Evolutionary conservation across 129 eudicot species (phyloP).

Genomic region (Tanacetum coccineum): DNA sequence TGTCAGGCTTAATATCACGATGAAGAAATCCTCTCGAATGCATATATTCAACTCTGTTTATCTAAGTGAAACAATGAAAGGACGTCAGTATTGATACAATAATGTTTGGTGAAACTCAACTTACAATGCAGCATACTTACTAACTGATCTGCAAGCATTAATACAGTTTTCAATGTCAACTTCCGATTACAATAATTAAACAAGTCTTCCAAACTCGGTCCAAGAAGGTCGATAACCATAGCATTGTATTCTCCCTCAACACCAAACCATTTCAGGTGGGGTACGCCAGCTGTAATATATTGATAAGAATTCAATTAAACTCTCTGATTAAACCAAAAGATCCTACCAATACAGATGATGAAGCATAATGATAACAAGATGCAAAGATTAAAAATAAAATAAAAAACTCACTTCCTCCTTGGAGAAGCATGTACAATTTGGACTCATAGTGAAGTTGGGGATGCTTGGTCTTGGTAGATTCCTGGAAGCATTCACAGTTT

Average conservation of each 20-base stretch:
- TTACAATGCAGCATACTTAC: slow-evolving; percentile 40
- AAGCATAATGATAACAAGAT: neutral
- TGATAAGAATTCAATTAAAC: neutral
- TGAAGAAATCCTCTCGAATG: slow-evolving; percentile 92
- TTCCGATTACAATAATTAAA: slow-evolving; percentile 86
- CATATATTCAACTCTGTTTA: slow-evolving; percentile 92
- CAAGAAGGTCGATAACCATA: slow-evolving; percentile 92
- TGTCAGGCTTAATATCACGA: slow-evolving; percentile 93
- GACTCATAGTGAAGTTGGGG: slow-evolving; percentile 94
- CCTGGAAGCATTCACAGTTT: slow-evolving; percentile 39
- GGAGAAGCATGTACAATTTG: slow-evolving; percentile 84
- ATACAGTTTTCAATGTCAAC: slow-evolving; percentile 72
- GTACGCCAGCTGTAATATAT: slow-evolving; percentile 67
- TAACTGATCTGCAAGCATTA: slow-evolving; percentile 91
- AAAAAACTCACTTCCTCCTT: slow-evolving; percentile 84
- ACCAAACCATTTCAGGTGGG: slow-evolving; percentile 87
- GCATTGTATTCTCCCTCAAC: slow-evolving; percentile 83
- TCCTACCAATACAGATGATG: neutral
- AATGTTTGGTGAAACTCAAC: neutral
- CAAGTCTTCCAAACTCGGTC: slow-evolving; percentile 92
- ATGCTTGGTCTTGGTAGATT: slow-evolving; percentile 78
- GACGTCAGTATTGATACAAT: slow-evolving; percentile 14
- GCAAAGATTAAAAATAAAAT: slow-evolving; percentile 11
- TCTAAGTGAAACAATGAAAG: slow-evolving; percentile 34
- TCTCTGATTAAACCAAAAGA: neutral